These are phyloP conservation scores for Aspergillus biplanus DNA, from an alignment of 495 filamentous ascomycete genomes.

Conservation along the genomic window DNA sequence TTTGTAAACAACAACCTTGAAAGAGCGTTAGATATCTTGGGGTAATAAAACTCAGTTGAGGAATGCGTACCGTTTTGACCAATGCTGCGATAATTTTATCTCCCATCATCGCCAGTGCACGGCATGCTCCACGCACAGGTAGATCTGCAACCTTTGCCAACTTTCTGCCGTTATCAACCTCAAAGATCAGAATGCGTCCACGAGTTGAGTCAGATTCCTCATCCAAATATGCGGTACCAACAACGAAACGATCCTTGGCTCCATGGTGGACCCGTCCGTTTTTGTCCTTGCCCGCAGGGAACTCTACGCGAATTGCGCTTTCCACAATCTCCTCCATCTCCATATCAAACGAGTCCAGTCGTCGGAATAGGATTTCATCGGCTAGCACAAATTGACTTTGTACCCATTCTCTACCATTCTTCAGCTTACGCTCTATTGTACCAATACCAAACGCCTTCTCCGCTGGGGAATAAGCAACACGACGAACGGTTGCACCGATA, in stretches of 20 bases:
- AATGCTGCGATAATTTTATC: constrained; percentile 84
- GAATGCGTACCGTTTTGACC: constrained; percentile 72
- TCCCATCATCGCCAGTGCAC: constrained; percentile 72
- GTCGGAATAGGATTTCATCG: constrained; percentile 61
- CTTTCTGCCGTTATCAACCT: constrained; percentile 72
- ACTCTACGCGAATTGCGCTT: constrained; percentile 76
- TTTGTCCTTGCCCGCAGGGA: constrained; percentile 63
- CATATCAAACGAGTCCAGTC: constrained; percentile 55
- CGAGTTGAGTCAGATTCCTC: constrained; percentile 59
- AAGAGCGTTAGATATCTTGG: constrained; percentile 15
- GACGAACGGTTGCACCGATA: constrained; percentile 80
- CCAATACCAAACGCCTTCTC: constrained; percentile 86
- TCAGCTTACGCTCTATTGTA: constrained; percentile 69
- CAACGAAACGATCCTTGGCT: constrained; percentile 74
- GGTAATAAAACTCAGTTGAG: neutral
- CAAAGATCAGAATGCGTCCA: constrained; percentile 83
- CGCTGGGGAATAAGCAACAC: constrained; percentile 80
- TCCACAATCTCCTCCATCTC: constrained; percentile 78
- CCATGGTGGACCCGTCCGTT: constrained; percentile 31
- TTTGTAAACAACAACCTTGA: constrained; percentile 60
- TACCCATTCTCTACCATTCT: constrained; percentile 60
- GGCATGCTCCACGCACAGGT: constrained; percentile 73
- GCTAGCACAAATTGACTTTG: constrained; percentile 63
- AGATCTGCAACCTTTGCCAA: constrained; percentile 69
- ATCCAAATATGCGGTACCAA: constrained; percentile 80